These are phyloP conservation scores for Phytopythium sindhum DNA, from an alignment of 352 stramenopile species.

Conservation along the genomic window DNA sequence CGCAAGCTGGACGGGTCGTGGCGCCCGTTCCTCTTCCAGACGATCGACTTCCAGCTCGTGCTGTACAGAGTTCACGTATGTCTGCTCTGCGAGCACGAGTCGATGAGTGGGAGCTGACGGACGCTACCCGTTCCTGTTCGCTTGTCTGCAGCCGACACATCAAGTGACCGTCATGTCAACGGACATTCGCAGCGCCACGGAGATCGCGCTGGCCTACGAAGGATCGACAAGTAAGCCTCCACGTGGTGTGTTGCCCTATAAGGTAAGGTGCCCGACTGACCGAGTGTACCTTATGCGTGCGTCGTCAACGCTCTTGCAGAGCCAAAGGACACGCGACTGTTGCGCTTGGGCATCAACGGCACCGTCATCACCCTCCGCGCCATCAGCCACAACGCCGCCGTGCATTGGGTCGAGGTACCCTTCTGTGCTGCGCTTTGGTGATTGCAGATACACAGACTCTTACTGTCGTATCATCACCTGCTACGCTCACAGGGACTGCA, in stretches of 20 bases:
- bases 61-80: conserved; percentile 69
- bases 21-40: conserved; percentile 79
- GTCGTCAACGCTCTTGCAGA: background rate
- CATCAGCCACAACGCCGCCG: conserved; percentile 56
- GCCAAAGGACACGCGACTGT: conserved; percentile 30
- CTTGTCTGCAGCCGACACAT: conserved; percentile 42
- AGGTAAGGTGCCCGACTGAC: background rate
- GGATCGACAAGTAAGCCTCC: conserved; percentile 11
- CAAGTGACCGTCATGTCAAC: conserved; percentile 73
- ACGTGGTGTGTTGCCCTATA: background rate
- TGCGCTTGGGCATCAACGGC: conserved; percentile 63
- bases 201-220: conserved; percentile 47
- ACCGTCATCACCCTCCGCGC: conserved; percentile 65
- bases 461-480: background rate
- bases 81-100: background rate
- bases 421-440: background rate
- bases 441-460: background rate
- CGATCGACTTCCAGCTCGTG: conserved; percentile 56
- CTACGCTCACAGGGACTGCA: conserved; percentile 35
- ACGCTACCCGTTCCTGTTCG: background rate
- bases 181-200: conserved; percentile 54
- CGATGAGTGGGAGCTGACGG: background rate
- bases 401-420: conserved; percentile 68
- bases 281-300: background rate
- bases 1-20: conserved; percentile 66